A percentile compares a stretch with the other conserved stretches of the same genome.
These are phyloP conservation scores for Trichoderma brevicompactum DNA, from an alignment of 2,329 filamentous ascomycete species.

Conservation along the genomic window DNA sequence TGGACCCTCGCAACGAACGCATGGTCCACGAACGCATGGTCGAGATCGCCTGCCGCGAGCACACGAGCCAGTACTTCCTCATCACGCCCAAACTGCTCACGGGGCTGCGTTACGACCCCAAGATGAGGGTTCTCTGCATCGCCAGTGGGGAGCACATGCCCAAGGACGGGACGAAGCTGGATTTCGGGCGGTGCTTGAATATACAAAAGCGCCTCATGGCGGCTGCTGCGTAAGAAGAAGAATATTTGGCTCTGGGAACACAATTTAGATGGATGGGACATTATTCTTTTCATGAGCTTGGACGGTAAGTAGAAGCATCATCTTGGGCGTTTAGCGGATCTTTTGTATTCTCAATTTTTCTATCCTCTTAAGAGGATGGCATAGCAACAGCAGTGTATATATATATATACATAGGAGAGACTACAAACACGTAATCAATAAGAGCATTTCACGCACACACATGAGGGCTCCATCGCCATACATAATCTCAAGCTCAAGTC, in stretches of 20 bases:
- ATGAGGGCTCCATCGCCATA: too few species aligned
- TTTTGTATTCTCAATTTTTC: neutral
- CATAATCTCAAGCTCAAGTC: neutral
- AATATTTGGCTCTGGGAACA: neutral
- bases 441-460: too few species aligned
- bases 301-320: neutral
- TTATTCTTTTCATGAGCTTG: neutral
- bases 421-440: too few species aligned
- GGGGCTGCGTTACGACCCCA: constrained; percentile 80
- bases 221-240: constrained; percentile 23
- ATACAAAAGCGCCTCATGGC: constrained; percentile 49
- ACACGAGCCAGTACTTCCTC: constrained; percentile 87
- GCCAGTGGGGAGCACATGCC: constrained; percentile 81
- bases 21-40: constrained; percentile 99
- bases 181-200: constrained; percentile 53
- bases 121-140: constrained; percentile 94
- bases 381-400: neutral
- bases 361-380: neutral
- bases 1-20: constrained; percentile 97
- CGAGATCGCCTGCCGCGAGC: constrained; percentile 88
- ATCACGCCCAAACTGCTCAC: constrained; percentile 95
- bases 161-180: constrained; percentile 54
- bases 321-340: neutral
- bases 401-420: neutral
- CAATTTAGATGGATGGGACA: neutral